These are phyloP conservation scores for Tuber umbilicatum DNA, from an alignment of 495 filamentous ascomycete species.

Conservation along the genomic window DNA sequence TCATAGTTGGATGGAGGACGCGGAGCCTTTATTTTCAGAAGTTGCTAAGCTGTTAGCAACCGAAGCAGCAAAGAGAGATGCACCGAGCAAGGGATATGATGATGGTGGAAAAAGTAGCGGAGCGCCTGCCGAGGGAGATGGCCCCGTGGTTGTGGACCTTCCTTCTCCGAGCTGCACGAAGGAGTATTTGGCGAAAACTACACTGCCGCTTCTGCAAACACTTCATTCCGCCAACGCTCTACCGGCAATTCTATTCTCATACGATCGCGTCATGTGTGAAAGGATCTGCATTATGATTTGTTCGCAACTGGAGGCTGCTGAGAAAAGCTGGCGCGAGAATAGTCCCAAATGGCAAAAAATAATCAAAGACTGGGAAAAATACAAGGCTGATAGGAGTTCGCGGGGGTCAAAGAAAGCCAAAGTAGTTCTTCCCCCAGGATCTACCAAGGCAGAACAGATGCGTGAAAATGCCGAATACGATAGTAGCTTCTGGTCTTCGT, in stretches of 20 bases:
- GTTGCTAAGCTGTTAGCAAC: conserved; percentile 45
- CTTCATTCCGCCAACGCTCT: conserved; percentile 59
- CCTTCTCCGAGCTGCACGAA: conserved; percentile 5
- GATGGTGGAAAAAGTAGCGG: conserved; percentile 6
- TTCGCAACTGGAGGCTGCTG: conserved; percentile 49
- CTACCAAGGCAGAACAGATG: conserved; percentile 40
- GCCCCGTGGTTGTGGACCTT: background rate
- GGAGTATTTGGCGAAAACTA: conserved; percentile 45
- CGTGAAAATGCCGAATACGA: conserved; percentile 51
- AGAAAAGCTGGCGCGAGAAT: conserved; percentile 53
- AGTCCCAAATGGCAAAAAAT: conserved; percentile 56
- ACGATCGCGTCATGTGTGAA: conserved; percentile 61
- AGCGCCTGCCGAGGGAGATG: background rate
- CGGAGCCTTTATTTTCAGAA: conserved; percentile 55
- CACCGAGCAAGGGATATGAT: no score
- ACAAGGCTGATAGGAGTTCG: conserved; percentile 46
- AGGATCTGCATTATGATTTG: conserved; percentile 49
- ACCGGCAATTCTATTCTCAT: conserved; percentile 71
- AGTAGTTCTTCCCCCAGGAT: conserved; percentile 45
- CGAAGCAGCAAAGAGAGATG: background rate
- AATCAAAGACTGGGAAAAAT: conserved; percentile 51
- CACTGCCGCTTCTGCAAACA: conserved; percentile 56
- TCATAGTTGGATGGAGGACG: conserved; percentile 54
- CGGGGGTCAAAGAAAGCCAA: conserved; percentile 43
- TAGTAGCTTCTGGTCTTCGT: conserved; percentile 52